Evolutionary conservation across 148 eudicot species (phyloP), one percentile per base, ranked within the genome.

Genomic region (Nyssa sinensis): DNA sequence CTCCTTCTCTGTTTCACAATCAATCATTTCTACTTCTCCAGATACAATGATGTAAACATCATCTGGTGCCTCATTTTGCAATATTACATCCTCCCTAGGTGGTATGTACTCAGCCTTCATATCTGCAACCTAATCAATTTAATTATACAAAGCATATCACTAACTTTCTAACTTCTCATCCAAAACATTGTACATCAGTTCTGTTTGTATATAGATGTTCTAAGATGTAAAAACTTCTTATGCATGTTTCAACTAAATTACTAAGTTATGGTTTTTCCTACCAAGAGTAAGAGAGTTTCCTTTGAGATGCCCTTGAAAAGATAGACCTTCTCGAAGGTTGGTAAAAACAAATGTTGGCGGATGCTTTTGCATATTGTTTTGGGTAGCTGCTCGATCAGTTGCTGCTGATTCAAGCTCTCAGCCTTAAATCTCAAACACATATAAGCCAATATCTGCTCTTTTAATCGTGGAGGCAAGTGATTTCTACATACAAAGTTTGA

Each of bases 361-460:
- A 93, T 93, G 81, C 84, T 87, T 55, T 87, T 88, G 72, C 86
- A 81, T 62, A 93, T 86, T 14, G 94, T 88, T 73, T 81, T 91
- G 0, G 94, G 98, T 1, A 89, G 88, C 75, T 85, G 89, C 68
- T 91, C 91, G 25, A 93, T 87, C 1, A 91, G 81, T 77, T 91
- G 88, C 41, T 91, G 88, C 75, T 93, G 94, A 77, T 91, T 93
- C 64, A 93, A 79, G 78, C 87, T 88, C 85, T 93, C 98, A 4
- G 98, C 96, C 84, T 91, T 93, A 76, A 91, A 93, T 55, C 89
- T 89, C 73, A 93, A 76, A 69, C 98, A 93, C 92, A 93, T 91
- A 37, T 93, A 91, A 5, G 91, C 96, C 64, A 91, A 61, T 47
- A 93, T 91, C 72, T 93, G 94, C 64, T 88, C 97, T 68, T 81